phyloP scores from a whole-genome alignment of 495 filamentous ascomycete genomes.

The Aspergillus affinis region DNA sequence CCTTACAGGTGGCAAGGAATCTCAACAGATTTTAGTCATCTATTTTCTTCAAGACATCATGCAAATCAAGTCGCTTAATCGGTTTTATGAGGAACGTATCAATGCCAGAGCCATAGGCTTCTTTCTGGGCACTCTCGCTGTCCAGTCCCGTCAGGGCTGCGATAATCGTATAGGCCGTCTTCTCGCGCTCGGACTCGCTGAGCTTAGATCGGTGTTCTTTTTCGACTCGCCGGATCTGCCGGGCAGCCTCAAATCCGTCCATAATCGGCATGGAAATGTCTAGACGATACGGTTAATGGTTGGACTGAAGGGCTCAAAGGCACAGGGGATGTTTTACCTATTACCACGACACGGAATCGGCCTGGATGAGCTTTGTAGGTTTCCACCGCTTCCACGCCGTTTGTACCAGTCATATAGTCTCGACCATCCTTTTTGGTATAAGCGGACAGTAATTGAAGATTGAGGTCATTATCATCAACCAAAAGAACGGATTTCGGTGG shows the following conservation, averaged over 20 bases:
- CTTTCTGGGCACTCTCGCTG: conserved; percentile 26
- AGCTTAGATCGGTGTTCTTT: conserved; percentile 36
- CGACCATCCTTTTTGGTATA: conserved; percentile 40
- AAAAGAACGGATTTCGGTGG: conserved; percentile 20
- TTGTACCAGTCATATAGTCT: conserved; percentile 35
- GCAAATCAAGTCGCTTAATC: conserved; percentile 27
- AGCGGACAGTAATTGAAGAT: conserved; percentile 29
- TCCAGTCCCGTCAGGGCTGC: conserved; percentile 39
- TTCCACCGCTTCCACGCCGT: conserved; percentile 56
- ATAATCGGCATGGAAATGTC: conserved; percentile 87
- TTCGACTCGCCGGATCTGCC: conserved; percentile 63
- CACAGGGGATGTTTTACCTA: conserved; percentile 34
- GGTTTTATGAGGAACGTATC: conserved; percentile 43
- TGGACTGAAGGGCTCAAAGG: neutral
- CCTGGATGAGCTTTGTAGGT: conserved; percentile 32
- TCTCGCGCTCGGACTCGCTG: neutral
- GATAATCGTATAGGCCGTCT: conserved; percentile 21
- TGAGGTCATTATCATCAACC: conserved; percentile 43
- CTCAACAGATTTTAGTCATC: neutral
- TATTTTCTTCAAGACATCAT: conserved; percentile 12
- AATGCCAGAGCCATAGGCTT: conserved; percentile 38
- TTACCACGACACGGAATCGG: conserved; percentile 47
- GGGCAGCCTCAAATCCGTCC: conserved; percentile 77
- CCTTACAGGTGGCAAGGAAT: no score
- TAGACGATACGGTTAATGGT: conserved; percentile 37